These are phyloP conservation scores for Cyberlindnera galapagoensis DNA, from an alignment of 805 yeast species.

Conservation along the genomic window DNA sequence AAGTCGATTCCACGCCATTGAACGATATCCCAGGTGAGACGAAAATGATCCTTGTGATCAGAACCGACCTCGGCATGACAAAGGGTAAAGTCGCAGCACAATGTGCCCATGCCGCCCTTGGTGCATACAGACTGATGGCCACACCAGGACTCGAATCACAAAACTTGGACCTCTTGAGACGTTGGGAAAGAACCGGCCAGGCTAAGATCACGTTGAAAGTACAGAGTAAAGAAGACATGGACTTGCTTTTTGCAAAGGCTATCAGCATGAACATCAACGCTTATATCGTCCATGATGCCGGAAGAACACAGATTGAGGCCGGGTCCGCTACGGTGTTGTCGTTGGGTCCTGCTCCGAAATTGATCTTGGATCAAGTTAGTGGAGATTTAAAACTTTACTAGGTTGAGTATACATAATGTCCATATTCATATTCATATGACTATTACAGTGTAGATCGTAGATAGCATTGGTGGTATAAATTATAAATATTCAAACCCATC, in stretches of 20 bases:
- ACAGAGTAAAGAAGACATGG: constrained; percentile 61
- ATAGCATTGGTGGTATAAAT: constrained; percentile 1
- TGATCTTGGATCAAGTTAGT: constrained; percentile 74
- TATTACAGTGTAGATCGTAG: too few species aligned
- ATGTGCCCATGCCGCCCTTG: constrained; percentile 95
- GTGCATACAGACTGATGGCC: constrained; percentile 68
- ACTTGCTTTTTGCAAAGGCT: constrained; percentile 73
- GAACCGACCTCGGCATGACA: constrained; percentile 86
- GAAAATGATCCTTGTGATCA: constrained; percentile 79
- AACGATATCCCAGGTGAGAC: constrained; percentile 74
- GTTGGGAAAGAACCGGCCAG: constrained; percentile 86
- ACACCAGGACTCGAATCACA: constrained; percentile 43
- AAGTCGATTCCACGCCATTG: constrained; percentile 51
- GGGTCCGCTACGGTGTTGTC: constrained; percentile 97
- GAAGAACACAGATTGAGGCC: constrained; percentile 92
- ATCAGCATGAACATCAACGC: constrained; percentile 73
- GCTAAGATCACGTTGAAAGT: constrained; percentile 88
- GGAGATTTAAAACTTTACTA: constrained; percentile 70
- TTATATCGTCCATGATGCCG: constrained; percentile 88
- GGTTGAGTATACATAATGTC: constrained; percentile 1
- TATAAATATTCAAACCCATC: constrained; percentile 43
- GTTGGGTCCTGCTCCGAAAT: constrained; percentile 91
- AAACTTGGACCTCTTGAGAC: constrained; percentile 54
- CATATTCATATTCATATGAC: constrained; percentile 1
- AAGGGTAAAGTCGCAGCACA: constrained; percentile 98